Conservation (phyloP, 2,329 filamentous ascomycete genomes). For the Macrophomina phaseolina region DNA sequence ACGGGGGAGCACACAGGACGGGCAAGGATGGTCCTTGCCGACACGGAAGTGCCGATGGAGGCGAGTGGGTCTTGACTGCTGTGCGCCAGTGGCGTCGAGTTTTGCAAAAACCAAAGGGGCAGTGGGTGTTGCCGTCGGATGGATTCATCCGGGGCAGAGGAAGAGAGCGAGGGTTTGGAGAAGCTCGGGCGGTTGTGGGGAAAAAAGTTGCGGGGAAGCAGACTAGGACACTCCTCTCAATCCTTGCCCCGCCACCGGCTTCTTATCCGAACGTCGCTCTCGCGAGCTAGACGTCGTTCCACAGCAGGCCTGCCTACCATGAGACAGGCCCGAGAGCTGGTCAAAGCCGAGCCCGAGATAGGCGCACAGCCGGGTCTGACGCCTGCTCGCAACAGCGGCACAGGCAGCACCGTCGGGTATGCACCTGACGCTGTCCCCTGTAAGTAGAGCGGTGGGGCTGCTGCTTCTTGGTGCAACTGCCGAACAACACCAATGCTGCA, state of each 20-base stretch:
- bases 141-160: background rate
- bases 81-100: background rate
- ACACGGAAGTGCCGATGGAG: slow-evolving; percentile 1
- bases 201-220: slow-evolving; percentile 2
- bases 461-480: background rate
- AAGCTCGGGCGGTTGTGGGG: background rate
- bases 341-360: background rate
- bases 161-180: background rate
- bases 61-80: background rate
- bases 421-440: background rate
- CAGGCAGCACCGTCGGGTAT: slow-evolving; percentile 1
- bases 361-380: background rate
- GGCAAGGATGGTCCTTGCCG: background rate
- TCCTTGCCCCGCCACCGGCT: background rate
- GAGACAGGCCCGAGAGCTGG: background rate
- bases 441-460: background rate
- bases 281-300: too few relatives aligned
- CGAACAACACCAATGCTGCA: background rate
- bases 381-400: background rate
- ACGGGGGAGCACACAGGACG: background rate
- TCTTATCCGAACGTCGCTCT: slow-evolving; percentile 1
- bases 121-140: slow-evolving; percentile 1
- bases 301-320: too few relatives aligned
- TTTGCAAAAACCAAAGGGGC: too few relatives aligned
- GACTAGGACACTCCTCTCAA: background rate